These are phyloP conservation scores for Talinum fruticosum DNA, from an alignment of 148 eudicot species.

Conservation along the genomic window DNA sequence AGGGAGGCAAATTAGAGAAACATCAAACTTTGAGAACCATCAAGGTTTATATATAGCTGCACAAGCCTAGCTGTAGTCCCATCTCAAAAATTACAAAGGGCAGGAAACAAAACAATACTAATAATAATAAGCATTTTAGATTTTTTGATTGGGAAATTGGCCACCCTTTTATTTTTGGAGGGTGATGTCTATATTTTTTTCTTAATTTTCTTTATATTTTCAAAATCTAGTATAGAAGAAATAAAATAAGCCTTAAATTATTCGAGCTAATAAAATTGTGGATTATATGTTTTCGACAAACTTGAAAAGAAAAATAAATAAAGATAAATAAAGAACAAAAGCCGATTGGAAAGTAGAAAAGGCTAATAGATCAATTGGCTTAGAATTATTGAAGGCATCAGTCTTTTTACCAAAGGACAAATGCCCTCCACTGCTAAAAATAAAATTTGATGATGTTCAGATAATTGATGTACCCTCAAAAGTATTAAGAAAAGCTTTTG, in stretches of 20 bases:
- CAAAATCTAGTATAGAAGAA: no score
- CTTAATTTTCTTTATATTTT: not conserved
- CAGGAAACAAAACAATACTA: not conserved
- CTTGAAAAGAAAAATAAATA: not conserved
- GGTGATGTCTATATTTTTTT: not conserved
- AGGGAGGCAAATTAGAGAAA: slow-evolving; percentile 11
- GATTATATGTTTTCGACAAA: no score
- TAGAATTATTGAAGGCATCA: slow-evolving; percentile 17
- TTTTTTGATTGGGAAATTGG: not conserved
- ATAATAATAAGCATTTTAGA: no score
- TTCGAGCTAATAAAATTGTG: no score
- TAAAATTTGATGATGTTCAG: not conserved
- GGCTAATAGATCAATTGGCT: slow-evolving; percentile 17
- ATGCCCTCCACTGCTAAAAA: not conserved
- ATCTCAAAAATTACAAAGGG: not conserved
- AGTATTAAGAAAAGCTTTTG: not conserved
- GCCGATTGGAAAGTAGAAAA: slow-evolving; percentile 22
- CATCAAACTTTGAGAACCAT: not conserved
- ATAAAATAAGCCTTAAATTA: no score
- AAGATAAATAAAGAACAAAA: slow-evolving; percentile 4
- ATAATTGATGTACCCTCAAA: not conserved
- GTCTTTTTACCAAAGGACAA: slow-evolving; percentile 3
- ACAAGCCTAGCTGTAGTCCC: not conserved
- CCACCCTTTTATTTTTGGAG: not conserved
- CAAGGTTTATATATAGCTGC: not conserved